A percentile compares a stretch with the other conserved stretches of the same genome.
These are phyloP conservation scores for Colletotrichum agaves DNA, from an alignment of 2,329 filamentous ascomycete genomes.

Conservation along the genomic window DNA sequence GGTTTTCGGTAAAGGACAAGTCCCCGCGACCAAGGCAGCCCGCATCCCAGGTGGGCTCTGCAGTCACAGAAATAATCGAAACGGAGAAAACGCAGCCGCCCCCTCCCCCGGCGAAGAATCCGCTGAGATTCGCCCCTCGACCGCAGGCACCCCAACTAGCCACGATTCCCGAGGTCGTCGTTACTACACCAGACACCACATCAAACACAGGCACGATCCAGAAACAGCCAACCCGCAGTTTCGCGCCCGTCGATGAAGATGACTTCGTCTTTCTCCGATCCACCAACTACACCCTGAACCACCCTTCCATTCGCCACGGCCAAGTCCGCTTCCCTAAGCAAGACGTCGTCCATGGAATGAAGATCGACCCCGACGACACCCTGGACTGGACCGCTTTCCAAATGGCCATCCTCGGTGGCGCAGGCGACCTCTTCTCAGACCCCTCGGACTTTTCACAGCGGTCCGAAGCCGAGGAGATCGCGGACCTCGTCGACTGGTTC, in stretches of 20 bases:
- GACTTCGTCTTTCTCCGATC: slow-evolving; percentile 60
- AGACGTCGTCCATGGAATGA: slow-evolving; percentile 51
- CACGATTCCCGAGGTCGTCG: slow-evolving; percentile 54
- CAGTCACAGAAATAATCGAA: slow-evolving; percentile 1
- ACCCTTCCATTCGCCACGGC: slow-evolving; percentile 64
- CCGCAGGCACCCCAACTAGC: slow-evolving; percentile 45
- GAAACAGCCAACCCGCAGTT: slow-evolving; percentile 9
- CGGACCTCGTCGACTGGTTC: slow-evolving; percentile 63
- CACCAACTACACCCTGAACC: slow-evolving; percentile 60
- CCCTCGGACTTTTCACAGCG: slow-evolving; percentile 52
- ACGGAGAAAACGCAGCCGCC: slow-evolving; percentile 40
- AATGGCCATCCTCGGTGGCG: slow-evolving; percentile 70
- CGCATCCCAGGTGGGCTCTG: slow-evolving; percentile 19
- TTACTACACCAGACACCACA: slow-evolving; percentile 32
- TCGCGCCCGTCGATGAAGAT: slow-evolving; percentile 49
- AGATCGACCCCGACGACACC: slow-evolving; percentile 58
- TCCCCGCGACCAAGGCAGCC: slow-evolving; percentile 16
- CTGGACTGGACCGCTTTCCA: slow-evolving; percentile 74
- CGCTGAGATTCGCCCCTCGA: slow-evolving; percentile 35
- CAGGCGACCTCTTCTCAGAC: slow-evolving; percentile 61
- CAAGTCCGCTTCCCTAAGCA: slow-evolving; percentile 63
- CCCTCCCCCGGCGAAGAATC: slow-evolving; percentile 46
- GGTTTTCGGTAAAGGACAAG: slow-evolving; percentile 41
- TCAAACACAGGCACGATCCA: slow-evolving; percentile 4
- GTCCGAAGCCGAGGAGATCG: slow-evolving; percentile 57